Percentiles rank a stretch among this genome's conserved stretches.
Conservation (phyloP, 768 basidiomycete genomes). For the Boletellus emodensis region DNA sequence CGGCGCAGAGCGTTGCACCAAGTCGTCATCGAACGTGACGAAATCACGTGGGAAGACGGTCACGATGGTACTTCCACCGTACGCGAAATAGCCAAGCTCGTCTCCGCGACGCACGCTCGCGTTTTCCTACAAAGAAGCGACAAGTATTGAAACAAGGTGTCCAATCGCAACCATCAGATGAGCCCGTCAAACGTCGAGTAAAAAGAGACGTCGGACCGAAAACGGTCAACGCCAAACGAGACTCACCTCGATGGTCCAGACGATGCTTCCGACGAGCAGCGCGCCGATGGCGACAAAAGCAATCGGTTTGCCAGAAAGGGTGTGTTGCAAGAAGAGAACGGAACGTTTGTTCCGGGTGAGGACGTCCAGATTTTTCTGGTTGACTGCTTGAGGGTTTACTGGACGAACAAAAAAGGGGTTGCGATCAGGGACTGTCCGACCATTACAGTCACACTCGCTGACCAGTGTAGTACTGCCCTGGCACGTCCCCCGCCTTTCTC, state of each 20-base stretch:
- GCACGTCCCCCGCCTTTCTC: constrained; percentile 41
- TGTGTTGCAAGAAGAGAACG: constrained; percentile 49
- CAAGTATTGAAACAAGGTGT: no score
- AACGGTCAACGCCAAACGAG: no score
- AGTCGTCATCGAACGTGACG: constrained; percentile 58
- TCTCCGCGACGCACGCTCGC: constrained; percentile 58
- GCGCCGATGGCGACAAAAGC: constrained; percentile 78
- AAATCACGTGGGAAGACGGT: constrained; percentile 53
- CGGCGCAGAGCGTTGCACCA: constrained; percentile 49
- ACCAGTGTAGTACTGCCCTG: constrained; percentile 63
- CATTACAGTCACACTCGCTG: constrained; percentile 1
- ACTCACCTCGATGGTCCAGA: constrained; percentile 47
- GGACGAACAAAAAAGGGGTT: not conserved
- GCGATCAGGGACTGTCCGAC: not conserved
- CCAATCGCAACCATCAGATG: no score
- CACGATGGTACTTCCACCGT: constrained; percentile 75
- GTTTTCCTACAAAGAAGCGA: constrained; percentile 29
- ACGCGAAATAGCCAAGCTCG: constrained; percentile 64
- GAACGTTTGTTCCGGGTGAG: constrained; percentile 63
- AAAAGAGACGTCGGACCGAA: no score
- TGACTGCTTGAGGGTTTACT: constrained; percentile 80
- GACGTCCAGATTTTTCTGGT: constrained; percentile 59
- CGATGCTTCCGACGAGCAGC: constrained; percentile 74
- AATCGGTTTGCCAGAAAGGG: constrained; percentile 42
- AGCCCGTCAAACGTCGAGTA: no score